Evolutionary conservation across 2,329 filamentous ascomycete species (phyloP), one percentile per base, ranked within the genome.

Genomic region (Hypoxylon sp.): DNA sequence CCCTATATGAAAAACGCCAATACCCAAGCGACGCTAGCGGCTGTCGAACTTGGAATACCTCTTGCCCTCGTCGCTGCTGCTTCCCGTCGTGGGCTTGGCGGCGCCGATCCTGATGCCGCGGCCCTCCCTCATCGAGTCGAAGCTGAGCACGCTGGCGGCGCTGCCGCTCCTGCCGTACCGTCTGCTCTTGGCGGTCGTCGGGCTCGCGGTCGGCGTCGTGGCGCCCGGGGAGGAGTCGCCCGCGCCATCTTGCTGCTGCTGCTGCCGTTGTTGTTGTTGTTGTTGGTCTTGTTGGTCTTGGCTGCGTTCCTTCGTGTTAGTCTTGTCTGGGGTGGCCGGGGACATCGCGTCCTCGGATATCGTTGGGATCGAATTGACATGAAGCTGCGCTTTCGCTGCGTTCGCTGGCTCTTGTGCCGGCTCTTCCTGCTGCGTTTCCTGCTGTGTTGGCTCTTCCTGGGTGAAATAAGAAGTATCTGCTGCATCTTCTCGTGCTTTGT

Each of bases 21-120:
- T 13, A 37, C 33, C 18, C 10, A 48, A 48, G 13, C 13, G 23
- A 31, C 27, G n/a, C 8, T 52, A 52, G 8, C 42, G 27, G 13
- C 9, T 15, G 10, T 55, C 33, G 2, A 52, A 31, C 9, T 35
- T 41, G 20, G 60, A 46, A 40, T 37, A 42, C 17, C 49, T 50
- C 37, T 51, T 45, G 11, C 63, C 63, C 17, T 70, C 67, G 27
- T 69, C 68, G 20, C 63, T 68, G 24, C 66, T 69, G 29, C 64
- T 63, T 15, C 66, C 66, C 40, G 75, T 77, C 37, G 68, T 69
- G 1, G 72, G 72, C 55, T 70, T 76, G 21, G 76, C 72, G 4
- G 72, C 68, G 6, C 74, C 77, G 27, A 80, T 70, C 26, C 68
- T 75, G 53, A 80, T 80, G 2, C 77, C 77, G 29, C 73, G 71